Conservation (phyloP, 176 grass and related monocot genomes). For the Bothriochloa decipiens region DNA sequence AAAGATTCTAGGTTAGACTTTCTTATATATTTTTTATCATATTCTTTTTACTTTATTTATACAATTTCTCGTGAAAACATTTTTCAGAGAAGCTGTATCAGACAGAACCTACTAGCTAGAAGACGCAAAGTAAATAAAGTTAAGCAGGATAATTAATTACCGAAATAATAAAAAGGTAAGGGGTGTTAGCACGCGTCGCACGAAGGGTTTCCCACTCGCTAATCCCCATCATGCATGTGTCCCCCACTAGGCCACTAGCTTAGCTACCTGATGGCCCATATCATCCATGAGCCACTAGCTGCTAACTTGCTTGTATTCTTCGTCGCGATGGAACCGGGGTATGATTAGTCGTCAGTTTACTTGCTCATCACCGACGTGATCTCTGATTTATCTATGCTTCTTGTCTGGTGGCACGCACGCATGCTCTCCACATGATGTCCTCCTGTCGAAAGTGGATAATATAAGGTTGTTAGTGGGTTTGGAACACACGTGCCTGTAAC, state of each 20-base stretch:
- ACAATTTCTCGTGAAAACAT: not conserved
- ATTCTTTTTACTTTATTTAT: not conserved
- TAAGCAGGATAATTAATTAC: not conserved
- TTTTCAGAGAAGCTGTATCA: not conserved
- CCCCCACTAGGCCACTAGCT: slow-evolving; percentile 33
- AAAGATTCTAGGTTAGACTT: not conserved
- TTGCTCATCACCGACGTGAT: slow-evolving; percentile 43
- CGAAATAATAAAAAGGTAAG: not conserved
- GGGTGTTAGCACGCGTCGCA: slow-evolving; percentile 8
- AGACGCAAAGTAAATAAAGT: not conserved
- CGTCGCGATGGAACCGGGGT: not conserved
- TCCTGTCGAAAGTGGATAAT: not conserved
- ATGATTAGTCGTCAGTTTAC: slow-evolving; percentile 14
- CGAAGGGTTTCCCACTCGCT: slow-evolving; percentile 29
- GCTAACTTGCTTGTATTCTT: not conserved
- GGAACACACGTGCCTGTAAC: slow-evolving; percentile 12
- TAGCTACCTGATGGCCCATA: not conserved
- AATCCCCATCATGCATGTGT: slow-evolving; percentile 41
- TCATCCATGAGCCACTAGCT: not conserved
- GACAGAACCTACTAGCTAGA: not conserved
- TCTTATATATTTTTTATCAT: not conserved
- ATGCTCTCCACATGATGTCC: not conserved
- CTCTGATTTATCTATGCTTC: not conserved
- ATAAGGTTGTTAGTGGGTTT: slow-evolving; percentile 1
- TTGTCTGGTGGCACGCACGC: not conserved